phyloP scores from a whole-genome alignment of 345 rosid species.

The Populus alba region DNA sequence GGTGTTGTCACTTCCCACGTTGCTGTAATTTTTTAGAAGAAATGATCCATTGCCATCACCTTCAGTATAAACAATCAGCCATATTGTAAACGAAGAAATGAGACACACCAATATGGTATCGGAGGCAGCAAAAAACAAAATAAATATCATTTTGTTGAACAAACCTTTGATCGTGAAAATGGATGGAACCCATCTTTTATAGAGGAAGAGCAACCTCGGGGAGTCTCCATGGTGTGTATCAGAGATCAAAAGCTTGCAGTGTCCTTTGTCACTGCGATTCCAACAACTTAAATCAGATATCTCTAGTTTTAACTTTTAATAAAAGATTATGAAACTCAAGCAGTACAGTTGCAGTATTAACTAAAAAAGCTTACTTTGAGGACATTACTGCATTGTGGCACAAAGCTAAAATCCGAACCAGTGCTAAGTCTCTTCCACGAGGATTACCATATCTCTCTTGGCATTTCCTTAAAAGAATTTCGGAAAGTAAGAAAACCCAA shows the following conservation, averaged over 20 bases:
- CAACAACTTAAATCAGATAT: background rate
- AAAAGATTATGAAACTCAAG: background rate
- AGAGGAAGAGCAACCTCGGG: slow-evolving; percentile 65
- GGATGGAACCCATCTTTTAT: slow-evolving; percentile 66
- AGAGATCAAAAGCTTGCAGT: slow-evolving; percentile 58
- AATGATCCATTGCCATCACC: slow-evolving; percentile 70
- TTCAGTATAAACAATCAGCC: slow-evolving; percentile 18
- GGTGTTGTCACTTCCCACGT: slow-evolving; percentile 17
- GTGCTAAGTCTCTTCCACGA: slow-evolving; percentile 79
- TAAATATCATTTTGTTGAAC: background rate
- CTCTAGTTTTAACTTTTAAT: background rate
- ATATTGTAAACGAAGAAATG: background rate
- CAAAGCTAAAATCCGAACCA: slow-evolving; percentile 72
- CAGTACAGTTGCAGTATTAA: background rate
- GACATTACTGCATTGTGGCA: slow-evolving; percentile 60
- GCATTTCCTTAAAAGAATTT: slow-evolving; percentile 34
- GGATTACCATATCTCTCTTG: slow-evolving; percentile 56
- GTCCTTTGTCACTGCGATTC: slow-evolving; percentile 36
- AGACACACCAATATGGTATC: background rate
- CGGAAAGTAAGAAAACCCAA: no score
- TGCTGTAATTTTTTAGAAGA: slow-evolving; percentile 40
- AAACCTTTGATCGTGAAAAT: slow-evolving; percentile 62
- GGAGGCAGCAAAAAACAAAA: background rate
- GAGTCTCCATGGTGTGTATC: slow-evolving; percentile 68
- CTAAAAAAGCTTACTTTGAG: slow-evolving; percentile 51